These are phyloP conservation scores for Aspergillus chevalieri DNA, from an alignment of 2,329 filamentous ascomycete genomes.

Conservation along the genomic window DNA sequence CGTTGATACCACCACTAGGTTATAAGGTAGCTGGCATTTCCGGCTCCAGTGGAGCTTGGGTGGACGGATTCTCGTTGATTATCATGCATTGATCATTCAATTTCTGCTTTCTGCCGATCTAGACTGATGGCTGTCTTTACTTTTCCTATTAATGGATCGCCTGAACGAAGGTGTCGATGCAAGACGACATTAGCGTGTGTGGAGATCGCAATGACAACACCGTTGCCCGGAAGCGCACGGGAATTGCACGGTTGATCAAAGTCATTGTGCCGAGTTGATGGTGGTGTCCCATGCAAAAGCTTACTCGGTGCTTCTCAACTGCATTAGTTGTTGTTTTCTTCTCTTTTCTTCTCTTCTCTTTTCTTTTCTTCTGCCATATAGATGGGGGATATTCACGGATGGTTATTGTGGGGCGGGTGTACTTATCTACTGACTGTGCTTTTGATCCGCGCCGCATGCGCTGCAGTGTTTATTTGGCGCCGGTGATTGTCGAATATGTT, in stretches of 20 bases:
- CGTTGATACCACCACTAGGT: slow-evolving; percentile 79
- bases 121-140: too few relatives aligned
- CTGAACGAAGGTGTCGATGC: neutral
- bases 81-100: slow-evolving; percentile 56
- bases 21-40: slow-evolving; percentile 84
- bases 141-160: too few relatives aligned
- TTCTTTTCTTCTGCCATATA: neutral
- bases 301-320: neutral
- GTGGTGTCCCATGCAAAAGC: too few relatives aligned
- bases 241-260: too few relatives aligned
- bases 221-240: too few relatives aligned
- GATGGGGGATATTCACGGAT: neutral
- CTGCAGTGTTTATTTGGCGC: neutral
- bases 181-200: neutral
- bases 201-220: neutral
- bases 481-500: neutral
- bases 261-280: too few relatives aligned
- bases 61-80: slow-evolving; percentile 80
- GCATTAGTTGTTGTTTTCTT: neutral
- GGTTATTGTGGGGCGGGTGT: neutral
- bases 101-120: slow-evolving; percentile 4
- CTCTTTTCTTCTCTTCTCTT: neutral
- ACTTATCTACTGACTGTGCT: neutral
- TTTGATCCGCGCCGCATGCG: neutral
- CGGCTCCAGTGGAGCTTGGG: slow-evolving; percentile 71